Conservation (phyloP, 2,329 filamentous ascomycete genomes). For the Torrubiella hemipterigena region DNA sequence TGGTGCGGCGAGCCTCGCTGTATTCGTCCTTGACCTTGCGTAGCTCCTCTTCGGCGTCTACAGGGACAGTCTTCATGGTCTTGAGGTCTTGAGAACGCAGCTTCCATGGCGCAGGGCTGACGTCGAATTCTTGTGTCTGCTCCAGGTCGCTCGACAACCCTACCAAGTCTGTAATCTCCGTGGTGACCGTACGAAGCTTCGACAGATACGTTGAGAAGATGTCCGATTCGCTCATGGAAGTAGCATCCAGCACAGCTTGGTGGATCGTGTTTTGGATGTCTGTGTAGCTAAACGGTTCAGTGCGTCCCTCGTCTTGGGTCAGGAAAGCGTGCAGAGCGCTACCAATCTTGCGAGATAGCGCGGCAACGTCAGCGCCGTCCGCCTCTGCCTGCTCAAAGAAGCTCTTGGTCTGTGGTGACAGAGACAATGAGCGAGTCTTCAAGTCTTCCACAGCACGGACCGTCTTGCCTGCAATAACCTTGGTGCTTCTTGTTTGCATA, state of each 20-base stretch:
- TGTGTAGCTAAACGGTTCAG: conserved; percentile 51
- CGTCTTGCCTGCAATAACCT: conserved; percentile 72
- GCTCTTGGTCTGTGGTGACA: conserved; percentile 54
- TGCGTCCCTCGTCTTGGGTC: conserved; percentile 55
- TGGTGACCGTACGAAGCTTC: conserved; percentile 53
- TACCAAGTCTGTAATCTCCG: conserved; percentile 57
- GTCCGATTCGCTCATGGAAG: conserved; percentile 49
- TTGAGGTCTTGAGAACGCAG: conserved; percentile 71
- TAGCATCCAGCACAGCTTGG: conserved; percentile 33
- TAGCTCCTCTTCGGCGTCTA: conserved; percentile 78
- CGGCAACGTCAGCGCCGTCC: conserved; percentile 51
- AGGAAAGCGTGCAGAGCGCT: conserved; percentile 53
- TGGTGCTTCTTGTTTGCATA: conserved; percentile 66
- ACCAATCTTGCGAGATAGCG: conserved; percentile 56
- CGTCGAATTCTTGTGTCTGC: conserved; percentile 69
- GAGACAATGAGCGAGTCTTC: conserved; percentile 59
- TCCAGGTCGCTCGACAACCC: conserved; percentile 58
- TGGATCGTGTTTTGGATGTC: conserved; percentile 57
- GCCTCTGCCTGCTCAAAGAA: conserved; percentile 60
- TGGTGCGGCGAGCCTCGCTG: conserved; percentile 59
- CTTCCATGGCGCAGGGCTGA: conserved; percentile 67
- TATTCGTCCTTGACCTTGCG: conserved; percentile 69
- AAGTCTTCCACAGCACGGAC: conserved; percentile 68
- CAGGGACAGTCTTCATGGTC: conserved; percentile 65
- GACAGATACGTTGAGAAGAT: conserved; percentile 56